Evolutionary conservation across 495 filamentous ascomycete genomes (phyloP).

Genomic region (Penicillium tannophilum): DNA sequence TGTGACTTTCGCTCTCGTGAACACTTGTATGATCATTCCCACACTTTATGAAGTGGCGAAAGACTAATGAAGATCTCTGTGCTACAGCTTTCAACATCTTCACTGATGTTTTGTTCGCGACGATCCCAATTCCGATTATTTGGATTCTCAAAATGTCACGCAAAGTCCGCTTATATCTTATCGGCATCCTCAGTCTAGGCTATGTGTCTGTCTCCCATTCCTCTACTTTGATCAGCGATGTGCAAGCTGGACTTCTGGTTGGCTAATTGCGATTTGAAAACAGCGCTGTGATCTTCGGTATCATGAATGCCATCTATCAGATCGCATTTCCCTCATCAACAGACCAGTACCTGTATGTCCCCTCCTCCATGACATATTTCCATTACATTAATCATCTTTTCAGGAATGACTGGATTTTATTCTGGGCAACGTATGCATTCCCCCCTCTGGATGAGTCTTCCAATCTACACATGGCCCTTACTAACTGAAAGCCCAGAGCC

Average conservation of each 20-base stretch:
- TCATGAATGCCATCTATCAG: not conserved
- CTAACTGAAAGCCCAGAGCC: slow-evolving; percentile 22
- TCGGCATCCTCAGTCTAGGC: slow-evolving; percentile 46
- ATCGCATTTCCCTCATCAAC: not conserved
- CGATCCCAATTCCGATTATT: slow-evolving; percentile 36
- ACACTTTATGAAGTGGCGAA: not conserved
- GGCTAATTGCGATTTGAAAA: not conserved
- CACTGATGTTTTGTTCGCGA: slow-evolving; percentile 40
- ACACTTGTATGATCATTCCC: not conserved
- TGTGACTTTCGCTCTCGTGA: slow-evolving; percentile 2
- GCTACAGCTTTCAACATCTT: slow-evolving; percentile 32
- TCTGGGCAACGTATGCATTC: not conserved
- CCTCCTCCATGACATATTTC: not conserved
- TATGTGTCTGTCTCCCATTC: slow-evolving; percentile 13
- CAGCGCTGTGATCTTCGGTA: not conserved
- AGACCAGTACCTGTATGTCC: not conserved
- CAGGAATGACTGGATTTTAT: not conserved
- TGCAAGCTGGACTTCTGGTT: not conserved
- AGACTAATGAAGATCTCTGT: not conserved
- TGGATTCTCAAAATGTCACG: slow-evolving; percentile 47
- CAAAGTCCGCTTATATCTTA: slow-evolving; percentile 41
- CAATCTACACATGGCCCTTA: slow-evolving; percentile 21
- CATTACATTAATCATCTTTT: not conserved
- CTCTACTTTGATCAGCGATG: not conserved
- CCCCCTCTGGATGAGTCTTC: not conserved